A percentile compares a stretch with the other conserved stretches of the same genome.
Evolutionary conservation across 768 basidiomycete species (phyloP).

Genomic region (Leccinum subgranulosum): DNA sequence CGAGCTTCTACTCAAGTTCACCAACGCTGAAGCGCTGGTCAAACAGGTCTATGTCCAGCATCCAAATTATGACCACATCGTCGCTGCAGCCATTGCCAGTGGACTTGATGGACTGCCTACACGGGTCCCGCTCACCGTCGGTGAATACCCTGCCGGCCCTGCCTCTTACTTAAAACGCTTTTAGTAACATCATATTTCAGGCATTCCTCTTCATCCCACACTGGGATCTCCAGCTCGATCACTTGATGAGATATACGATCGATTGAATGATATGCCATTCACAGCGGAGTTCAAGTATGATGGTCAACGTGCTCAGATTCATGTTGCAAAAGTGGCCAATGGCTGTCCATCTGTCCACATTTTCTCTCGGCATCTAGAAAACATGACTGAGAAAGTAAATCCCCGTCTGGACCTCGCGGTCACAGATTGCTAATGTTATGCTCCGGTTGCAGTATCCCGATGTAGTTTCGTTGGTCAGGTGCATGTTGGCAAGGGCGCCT

Average conservation of each 20-base stretch:
- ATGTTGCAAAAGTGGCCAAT: slow-evolving; percentile 38
- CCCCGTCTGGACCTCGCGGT: background rate
- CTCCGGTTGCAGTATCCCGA: slow-evolving; percentile 69
- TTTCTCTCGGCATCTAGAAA: slow-evolving; percentile 87
- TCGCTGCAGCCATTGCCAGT: slow-evolving; percentile 52
- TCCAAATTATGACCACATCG: slow-evolving; percentile 72
- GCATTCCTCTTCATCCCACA: slow-evolving; percentile 82
- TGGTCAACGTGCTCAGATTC: slow-evolving; percentile 83
- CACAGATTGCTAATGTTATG: slow-evolving; percentile 9
- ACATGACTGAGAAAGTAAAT: slow-evolving; percentile 83
- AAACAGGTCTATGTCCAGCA: slow-evolving; percentile 75
- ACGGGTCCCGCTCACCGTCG: slow-evolving; percentile 64
- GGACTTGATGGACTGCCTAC: slow-evolving; percentile 60
- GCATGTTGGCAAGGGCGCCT: slow-evolving; percentile 43
- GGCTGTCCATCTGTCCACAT: slow-evolving; percentile 47
- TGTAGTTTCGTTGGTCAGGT: slow-evolving; percentile 55
- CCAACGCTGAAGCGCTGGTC: slow-evolving; percentile 59
- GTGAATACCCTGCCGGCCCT: slow-evolving; percentile 37
- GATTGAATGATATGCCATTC: slow-evolving; percentile 64
- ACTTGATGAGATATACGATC: slow-evolving; percentile 76
- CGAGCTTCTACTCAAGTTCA: slow-evolving; percentile 42
- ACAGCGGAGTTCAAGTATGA: slow-evolving; percentile 91
- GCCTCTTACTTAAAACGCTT: slow-evolving; percentile 3
- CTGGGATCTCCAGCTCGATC: slow-evolving; percentile 86
- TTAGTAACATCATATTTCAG: slow-evolving; percentile 34